Base-by-base conservation (phyloP, 116 monocot genomes). In the Thalassia testudinum region DNA sequence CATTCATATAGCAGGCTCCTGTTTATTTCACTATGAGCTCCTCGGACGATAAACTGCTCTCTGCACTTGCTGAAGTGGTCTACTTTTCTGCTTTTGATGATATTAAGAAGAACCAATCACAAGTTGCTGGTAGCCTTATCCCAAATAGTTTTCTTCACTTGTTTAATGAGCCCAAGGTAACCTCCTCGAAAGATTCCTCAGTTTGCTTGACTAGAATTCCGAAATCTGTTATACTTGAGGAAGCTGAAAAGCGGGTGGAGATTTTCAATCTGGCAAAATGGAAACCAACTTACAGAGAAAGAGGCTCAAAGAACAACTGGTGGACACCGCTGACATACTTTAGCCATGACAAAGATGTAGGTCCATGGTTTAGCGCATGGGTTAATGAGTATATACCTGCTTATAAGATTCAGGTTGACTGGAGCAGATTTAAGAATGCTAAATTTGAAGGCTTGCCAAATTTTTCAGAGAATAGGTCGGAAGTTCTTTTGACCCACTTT, bases 401-500 rank as follows among this genome's bases (percentile, higher is more conserved):
- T 22, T 93, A 87, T 44, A 81, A 49, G 27, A 66, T 95, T 50
- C 74, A 84, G 70, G 57, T 88, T 62, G 71, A 81, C 65, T 73
- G 57, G 45, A 59, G 26, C 52, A 66, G 10, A 11, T 76, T 78
- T 53, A 67, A 72, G 48, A 78, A 85, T 70, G 43, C 57, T 30
- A 79, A 79, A 58, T 64, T 88, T 67, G 69, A 74, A 77, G 84
- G 84, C 22, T 78, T 73, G 73, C 54, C 74, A 43, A 63, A 79
- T 29, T 45, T 72, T 49, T 22, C 68, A 49, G 63, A 77, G 42
- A 76, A 76, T 85, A 81, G 74, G 66, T 85, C 75, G 81, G 95
- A 85, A 66, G 81, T 61, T 75, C 78, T 76, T 67, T 76, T 95
- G 66, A 84, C 95, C 49, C 81, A 95, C 62, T 79, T 54, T 62